These are phyloP conservation scores for Hyphopichia fennica DNA, from an alignment of 1,139 yeast species.

Conservation along the genomic window DNA sequence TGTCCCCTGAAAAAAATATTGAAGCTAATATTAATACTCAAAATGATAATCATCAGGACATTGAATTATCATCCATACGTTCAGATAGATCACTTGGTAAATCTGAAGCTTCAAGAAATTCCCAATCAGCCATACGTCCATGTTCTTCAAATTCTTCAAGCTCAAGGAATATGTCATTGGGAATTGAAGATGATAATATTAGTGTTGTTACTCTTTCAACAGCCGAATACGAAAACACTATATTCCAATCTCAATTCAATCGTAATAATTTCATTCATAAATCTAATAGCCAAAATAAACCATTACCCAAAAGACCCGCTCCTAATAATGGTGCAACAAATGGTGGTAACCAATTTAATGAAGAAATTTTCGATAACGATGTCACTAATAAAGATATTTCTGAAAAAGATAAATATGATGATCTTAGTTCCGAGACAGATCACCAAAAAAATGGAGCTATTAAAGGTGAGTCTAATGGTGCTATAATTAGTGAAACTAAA, in stretches of 20 bases:
- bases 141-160: not conserved
- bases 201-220: constrained; percentile 51
- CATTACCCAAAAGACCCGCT: constrained; percentile 27
- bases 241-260: constrained; percentile 53
- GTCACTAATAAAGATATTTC: no score
- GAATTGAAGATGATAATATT: constrained; percentile 24
- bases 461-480: no score
- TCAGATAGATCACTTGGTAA: not conserved
- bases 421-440: no score
- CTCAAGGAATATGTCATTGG: not conserved
- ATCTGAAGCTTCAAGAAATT: not conserved
- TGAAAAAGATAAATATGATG: no score
- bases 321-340: not conserved
- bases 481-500: not conserved
- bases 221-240: constrained; percentile 53
- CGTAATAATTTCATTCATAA: constrained; percentile 5
- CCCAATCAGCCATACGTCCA: not conserved
- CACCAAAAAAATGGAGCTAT: no score
- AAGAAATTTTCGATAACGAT: not conserved
- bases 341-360: not conserved
- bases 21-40: not conserved
- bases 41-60: not conserved
- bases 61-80: not conserved
- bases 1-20: no score
- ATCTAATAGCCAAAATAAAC: constrained; percentile 13